Evolutionary conservation across 2,329 filamentous ascomycete genomes (phyloP).

Genomic region (Catunica adiposa): DNA sequence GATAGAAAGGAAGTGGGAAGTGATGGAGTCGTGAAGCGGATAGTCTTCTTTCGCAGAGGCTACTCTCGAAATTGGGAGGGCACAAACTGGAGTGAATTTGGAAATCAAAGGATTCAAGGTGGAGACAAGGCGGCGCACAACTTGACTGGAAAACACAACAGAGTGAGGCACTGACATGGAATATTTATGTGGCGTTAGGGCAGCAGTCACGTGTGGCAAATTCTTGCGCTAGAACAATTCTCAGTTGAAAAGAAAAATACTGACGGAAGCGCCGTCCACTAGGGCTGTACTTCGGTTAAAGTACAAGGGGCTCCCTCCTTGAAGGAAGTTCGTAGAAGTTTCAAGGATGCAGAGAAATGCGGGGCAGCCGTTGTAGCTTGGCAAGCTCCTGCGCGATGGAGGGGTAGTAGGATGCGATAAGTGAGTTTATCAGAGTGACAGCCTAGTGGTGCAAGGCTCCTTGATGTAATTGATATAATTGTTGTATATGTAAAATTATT

Average conservation of each 20-base stretch:
- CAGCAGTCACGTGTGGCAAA: slow-evolving; percentile 8
- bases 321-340: neutral
- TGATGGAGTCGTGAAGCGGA: slow-evolving; percentile 13
- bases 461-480: neutral
- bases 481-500: neutral
- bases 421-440: neutral
- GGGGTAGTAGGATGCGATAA: slow-evolving; percentile 6
- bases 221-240: neutral
- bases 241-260: neutral
- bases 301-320: neutral
- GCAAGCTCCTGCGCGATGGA: neutral
- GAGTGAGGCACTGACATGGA: neutral
- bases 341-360: neutral
- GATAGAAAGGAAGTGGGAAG: slow-evolving; percentile 13
- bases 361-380: neutral
- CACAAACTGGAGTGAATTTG: slow-evolving; percentile 12
- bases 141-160: slow-evolving; percentile 1
- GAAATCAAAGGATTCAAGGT: slow-evolving; percentile 9
- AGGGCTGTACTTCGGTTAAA: neutral
- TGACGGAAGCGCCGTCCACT: neutral
- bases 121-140: slow-evolving; percentile 11
- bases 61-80: slow-evolving; percentile 13
- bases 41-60: slow-evolving; percentile 14
- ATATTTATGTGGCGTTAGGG: slow-evolving; percentile 12
- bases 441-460: neutral